Evolutionary conservation across 352 stramenopile species (phyloP).

Genomic region (Phytopythium oedochilum): DNA sequence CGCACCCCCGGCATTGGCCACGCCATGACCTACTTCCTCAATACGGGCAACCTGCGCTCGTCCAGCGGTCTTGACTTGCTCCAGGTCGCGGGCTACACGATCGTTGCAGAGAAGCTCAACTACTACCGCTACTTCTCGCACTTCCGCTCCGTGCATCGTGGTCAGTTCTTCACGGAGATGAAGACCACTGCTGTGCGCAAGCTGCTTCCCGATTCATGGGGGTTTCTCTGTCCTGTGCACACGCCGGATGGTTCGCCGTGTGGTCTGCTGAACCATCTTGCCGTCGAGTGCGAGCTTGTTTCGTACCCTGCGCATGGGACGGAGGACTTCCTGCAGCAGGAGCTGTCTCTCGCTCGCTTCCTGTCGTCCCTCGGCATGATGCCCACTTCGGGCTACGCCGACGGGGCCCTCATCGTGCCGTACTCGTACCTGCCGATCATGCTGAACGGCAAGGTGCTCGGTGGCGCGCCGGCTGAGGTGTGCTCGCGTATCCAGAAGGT

Average conservation of each 20-base stretch:
- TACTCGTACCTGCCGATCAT: slow-evolving; percentile 94
- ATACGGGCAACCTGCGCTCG: slow-evolving; percentile 98
- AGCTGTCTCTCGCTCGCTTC: slow-evolving; percentile 76
- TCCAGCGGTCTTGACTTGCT: slow-evolving; percentile 97
- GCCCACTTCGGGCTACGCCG: slow-evolving; percentile 67
- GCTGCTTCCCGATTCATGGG: slow-evolving; percentile 98
- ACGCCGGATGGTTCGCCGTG: slow-evolving; percentile 99
- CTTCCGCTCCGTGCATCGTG: slow-evolving; percentile 98
- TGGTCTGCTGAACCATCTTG: slow-evolving; percentile 98
- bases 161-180: slow-evolving; percentile 99
- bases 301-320: slow-evolving; percentile 69
- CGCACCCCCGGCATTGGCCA: slow-evolving; percentile 87
- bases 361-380: slow-evolving; percentile 81
- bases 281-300: slow-evolving; percentile 89
- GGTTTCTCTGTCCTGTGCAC: slow-evolving; percentile 99
- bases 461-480: slow-evolving; percentile 78
- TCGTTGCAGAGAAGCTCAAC: slow-evolving; percentile 99
- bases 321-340: slow-evolving; percentile 67
- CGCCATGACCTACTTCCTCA: slow-evolving; percentile 98
- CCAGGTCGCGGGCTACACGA: slow-evolving; percentile 97
- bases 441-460: slow-evolving; percentile 96
- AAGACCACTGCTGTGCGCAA: slow-evolving; percentile 99
- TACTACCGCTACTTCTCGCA: slow-evolving; percentile 99
- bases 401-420: slow-evolving; percentile 80
- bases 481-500: slow-evolving; percentile 83